A percentile compares a stretch with the other conserved stretches of the same genome.
These are phyloP conservation scores for Chaetomium cochliodes DNA, from an alignment of 495 filamentous ascomycete genomes.

Conservation along the genomic window DNA sequence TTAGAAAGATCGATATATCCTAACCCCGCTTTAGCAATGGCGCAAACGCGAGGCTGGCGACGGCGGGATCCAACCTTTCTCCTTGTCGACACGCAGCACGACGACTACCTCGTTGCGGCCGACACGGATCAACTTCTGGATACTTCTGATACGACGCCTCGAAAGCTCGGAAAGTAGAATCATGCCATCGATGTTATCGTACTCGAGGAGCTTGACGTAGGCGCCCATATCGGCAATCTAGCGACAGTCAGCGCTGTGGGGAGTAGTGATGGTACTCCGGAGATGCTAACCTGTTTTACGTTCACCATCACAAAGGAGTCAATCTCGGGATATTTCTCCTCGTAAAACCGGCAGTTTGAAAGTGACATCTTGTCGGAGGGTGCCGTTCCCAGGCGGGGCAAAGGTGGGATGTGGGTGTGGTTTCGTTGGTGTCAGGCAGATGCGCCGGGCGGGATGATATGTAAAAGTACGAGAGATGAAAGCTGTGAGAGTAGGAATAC, in stretches of 20 bases:
- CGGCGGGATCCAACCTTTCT: conserved; percentile 63
- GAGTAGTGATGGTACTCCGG: conserved; percentile 8
- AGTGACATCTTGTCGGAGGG: conserved; percentile 72
- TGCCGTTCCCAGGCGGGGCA: conserved; percentile 33
- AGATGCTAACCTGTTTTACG: conserved; percentile 75
- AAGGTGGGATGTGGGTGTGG: conserved; percentile 18
- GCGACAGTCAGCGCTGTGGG: conserved; percentile 11
- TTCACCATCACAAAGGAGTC: conserved; percentile 99
- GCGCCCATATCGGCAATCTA: conserved; percentile 99
- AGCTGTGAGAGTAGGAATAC: not conserved
- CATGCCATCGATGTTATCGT: conserved; percentile 99
- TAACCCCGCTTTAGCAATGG: conserved; percentile 45
- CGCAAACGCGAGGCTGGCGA: conserved; percentile 11
- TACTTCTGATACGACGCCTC: conserved; percentile 92
- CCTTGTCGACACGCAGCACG: conserved; percentile 96
- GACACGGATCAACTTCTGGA: conserved; percentile 97
- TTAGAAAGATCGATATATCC: conserved; percentile 96
- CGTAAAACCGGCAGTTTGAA: conserved; percentile 98
- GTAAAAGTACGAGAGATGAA: not conserved
- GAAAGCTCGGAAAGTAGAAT: conserved; percentile 96
- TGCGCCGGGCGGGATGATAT: conserved; percentile 2
- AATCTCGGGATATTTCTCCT: conserved; percentile 87
- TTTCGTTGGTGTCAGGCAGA: conserved; percentile 5
- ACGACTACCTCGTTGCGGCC: conserved; percentile 98
- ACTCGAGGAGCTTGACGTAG: conserved; percentile 98